Evolutionary conservation across 441 rosid species (phyloP), one percentile per base, ranked within the genome.

Genomic region (Croton setiger): DNA sequence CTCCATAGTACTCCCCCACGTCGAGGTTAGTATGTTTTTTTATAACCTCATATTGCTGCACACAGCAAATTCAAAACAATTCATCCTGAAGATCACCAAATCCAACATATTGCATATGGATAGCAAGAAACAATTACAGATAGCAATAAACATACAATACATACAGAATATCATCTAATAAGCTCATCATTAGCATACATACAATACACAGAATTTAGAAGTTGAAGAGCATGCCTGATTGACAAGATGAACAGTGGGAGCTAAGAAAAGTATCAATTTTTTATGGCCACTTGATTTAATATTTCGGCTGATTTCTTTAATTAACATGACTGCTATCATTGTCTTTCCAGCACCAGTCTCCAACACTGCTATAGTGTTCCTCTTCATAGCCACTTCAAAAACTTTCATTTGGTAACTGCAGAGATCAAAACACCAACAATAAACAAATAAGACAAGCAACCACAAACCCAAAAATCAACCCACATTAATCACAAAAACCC

Each of bases 201-300:
- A 13, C 6, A 0, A 31, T 5, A 47, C 41, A 45, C 0, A 23
- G 14, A 15, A 23, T 37, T 60, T 51, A 36, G 35, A 31, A 36
- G 37, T 1, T 2, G 36, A 20, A 60, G 33, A 31, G 6, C 72
- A 71, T 80, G 72, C 99, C 98, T 89, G 97, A 63, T 79, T 79
- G 66, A 90, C 95, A 70, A 89, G 88, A 82, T 81, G 84, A 51
- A 88, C 97, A 35, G 96, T 86, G 8, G 98, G 98, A 2, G 92
- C 88, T 82, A 95, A 80, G 86, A 85, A 92, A 76, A 90, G 45
- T 27, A 88, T 82, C 80, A 81, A 76, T 64, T 80, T 90, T 70
- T 80, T 84, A 66, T 15, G 11, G 20, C 73, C 80, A 67, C 51
- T 64, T 39, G 82, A 78, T 79, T 76, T 78, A 23, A 80, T 69